phyloP scores from a whole-genome alignment of 2,329 filamentous ascomycete species.

The Thielaviopsis ethacetica region DNA sequence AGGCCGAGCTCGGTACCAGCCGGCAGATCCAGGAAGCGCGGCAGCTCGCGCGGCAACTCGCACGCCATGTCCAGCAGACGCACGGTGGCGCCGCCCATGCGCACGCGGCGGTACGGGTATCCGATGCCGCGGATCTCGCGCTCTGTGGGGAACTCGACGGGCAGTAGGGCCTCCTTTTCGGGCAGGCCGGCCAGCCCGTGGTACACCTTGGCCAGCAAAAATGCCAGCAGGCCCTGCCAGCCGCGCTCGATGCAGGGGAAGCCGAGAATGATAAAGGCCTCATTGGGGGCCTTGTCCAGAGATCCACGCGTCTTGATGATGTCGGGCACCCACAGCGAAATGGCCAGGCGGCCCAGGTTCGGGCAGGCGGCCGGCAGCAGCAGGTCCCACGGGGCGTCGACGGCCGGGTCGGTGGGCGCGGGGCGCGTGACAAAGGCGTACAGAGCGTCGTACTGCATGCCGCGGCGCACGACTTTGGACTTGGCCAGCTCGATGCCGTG shows the following conservation, averaged over 20 bases:
- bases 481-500: slow-evolving; percentile 54
- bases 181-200: slow-evolving; percentile 32
- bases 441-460: slow-evolving; percentile 64
- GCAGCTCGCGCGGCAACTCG: slow-evolving; percentile 46
- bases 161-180: slow-evolving; percentile 49
- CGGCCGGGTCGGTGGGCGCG: slow-evolving; percentile 16
- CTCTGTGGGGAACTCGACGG: slow-evolving; percentile 42
- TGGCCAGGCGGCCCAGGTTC: slow-evolving; percentile 48
- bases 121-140: slow-evolving; percentile 39
- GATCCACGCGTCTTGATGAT: slow-evolving; percentile 34
- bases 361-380: slow-evolving; percentile 5
- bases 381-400: slow-evolving; percentile 15
- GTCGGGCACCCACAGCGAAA: slow-evolving; percentile 56
- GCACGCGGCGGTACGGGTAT: slow-evolving; percentile 45
- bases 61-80: slow-evolving; percentile 38
- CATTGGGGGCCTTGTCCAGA: slow-evolving; percentile 23
- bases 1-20: slow-evolving; percentile 41
- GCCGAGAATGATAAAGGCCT: slow-evolving; percentile 45
- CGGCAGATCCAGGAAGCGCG: slow-evolving; percentile 48
- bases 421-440: slow-evolving; percentile 63
- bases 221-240: slow-evolving; percentile 28
- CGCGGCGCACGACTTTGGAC: slow-evolving; percentile 47
- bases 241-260: slow-evolving; percentile 42
- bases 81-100: slow-evolving; percentile 45
- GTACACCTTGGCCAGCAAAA: slow-evolving; percentile 34